Conservation (phyloP, 2,329 filamentous ascomycete genomes). For the Cordyceps pruinosa region DNA sequence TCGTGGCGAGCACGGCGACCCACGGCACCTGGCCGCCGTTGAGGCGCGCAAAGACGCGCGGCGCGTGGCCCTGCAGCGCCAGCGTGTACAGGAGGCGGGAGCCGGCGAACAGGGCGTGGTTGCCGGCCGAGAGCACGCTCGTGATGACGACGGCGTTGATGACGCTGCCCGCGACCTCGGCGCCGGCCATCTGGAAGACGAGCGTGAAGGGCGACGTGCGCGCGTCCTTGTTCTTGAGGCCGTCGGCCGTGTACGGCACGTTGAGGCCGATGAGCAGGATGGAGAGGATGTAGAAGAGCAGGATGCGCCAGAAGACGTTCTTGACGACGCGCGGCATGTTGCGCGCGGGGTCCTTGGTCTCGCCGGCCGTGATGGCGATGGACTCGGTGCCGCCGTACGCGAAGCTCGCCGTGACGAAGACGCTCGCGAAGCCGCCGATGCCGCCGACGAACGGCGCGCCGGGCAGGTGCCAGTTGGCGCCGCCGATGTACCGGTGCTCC, state of each 20-base stretch:
- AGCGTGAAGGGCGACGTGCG: slow-evolving; percentile 42
- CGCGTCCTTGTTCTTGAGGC: slow-evolving; percentile 4
- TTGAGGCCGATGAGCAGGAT: slow-evolving; percentile 47
- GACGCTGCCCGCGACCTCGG: slow-evolving; percentile 42
- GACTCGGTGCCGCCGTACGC: slow-evolving; percentile 34
- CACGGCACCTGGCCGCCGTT: slow-evolving; percentile 31
- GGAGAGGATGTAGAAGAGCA: slow-evolving; percentile 42
- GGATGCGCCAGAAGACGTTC: slow-evolving; percentile 58
- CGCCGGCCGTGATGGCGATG: slow-evolving; percentile 54
- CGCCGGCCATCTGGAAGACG: slow-evolving; percentile 52
- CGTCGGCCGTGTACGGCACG: slow-evolving; percentile 43
- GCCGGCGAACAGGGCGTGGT: slow-evolving; percentile 31
- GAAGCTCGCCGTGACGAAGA: slow-evolving; percentile 48
- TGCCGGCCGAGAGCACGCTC: slow-evolving; percentile 31
- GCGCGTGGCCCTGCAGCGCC: slow-evolving; percentile 43
- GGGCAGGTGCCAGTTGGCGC: slow-evolving; percentile 49
- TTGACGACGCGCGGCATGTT: slow-evolving; percentile 57
- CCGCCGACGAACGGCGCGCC: slow-evolving; percentile 59
- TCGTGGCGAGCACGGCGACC: slow-evolving; percentile 41
- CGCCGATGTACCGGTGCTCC: slow-evolving; percentile 48
- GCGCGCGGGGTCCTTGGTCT: slow-evolving; percentile 55
- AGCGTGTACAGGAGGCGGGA: slow-evolving; percentile 30
- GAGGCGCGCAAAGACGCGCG: slow-evolving; percentile 40
- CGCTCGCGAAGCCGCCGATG: slow-evolving; percentile 57
- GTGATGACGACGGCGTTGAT: slow-evolving; percentile 52